Conservation (phyloP, 495 filamentous ascomycete species). For the Penicillium samsonianum region DNA sequence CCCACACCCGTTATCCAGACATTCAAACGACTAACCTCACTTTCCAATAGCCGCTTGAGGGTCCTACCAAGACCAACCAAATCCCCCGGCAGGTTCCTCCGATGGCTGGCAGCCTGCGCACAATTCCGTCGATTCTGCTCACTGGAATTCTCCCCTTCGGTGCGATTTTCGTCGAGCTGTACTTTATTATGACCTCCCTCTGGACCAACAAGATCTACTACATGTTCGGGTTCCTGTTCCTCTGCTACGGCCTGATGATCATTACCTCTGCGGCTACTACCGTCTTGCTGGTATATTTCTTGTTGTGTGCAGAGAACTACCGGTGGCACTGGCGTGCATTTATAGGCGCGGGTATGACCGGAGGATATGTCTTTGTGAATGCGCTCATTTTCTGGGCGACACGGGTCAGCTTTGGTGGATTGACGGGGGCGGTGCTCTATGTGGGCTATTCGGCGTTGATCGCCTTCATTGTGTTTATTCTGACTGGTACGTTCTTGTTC, state of each 20-base stretch:
- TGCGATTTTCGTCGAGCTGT: conserved; percentile 95
- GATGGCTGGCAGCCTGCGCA: conserved; percentile 74
- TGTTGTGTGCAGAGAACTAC: conserved; percentile 95
- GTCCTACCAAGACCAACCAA: conserved; percentile 93
- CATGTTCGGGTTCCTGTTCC: conserved; percentile 99
- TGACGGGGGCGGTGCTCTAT: conserved; percentile 86
- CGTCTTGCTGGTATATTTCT: conserved; percentile 88
- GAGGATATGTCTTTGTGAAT: conserved; percentile 85
- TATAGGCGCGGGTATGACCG: conserved; percentile 81
- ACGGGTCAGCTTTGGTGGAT: conserved; percentile 77
- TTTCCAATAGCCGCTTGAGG: conserved; percentile 52
- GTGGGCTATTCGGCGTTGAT: conserved; percentile 89
- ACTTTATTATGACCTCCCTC: conserved; percentile 97
- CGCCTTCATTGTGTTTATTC: conserved; percentile 85
- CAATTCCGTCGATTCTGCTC: conserved; percentile 81
- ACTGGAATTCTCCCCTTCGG: conserved; percentile 92
- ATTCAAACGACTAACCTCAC: conserved; percentile 15
- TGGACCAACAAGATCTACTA: conserved; percentile 99
- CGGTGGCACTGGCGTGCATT: conserved; percentile 98
- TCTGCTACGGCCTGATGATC: conserved; percentile 97
- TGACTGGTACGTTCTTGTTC: conserved; percentile 71
- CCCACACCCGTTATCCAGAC: not conserved
- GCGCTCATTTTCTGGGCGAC: conserved; percentile 86
- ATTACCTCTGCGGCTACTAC: conserved; percentile 92
- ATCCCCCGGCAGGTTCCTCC: conserved; percentile 96